phyloP scores from a whole-genome alignment of 495 filamentous ascomycete genomes.

The Mycothermus thermophilus region DNA sequence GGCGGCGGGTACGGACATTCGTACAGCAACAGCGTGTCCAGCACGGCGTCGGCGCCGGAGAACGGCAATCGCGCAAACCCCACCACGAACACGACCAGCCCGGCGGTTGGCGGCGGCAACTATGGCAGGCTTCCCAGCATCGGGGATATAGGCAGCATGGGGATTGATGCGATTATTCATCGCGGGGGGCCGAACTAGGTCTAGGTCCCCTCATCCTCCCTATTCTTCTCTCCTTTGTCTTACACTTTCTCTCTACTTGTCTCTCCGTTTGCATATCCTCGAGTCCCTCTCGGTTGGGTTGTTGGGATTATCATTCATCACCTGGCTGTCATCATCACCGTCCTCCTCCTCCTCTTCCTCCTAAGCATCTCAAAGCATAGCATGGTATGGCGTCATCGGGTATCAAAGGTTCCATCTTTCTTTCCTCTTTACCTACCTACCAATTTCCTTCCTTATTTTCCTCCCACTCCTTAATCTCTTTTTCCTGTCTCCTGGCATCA shows the following conservation, averaged over 20 bases:
- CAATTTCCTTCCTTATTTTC: too few relatives aligned
- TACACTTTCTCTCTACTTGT: constrained; percentile 2
- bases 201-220: neutral
- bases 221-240: neutral
- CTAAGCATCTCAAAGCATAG: too few relatives aligned
- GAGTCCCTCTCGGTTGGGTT: too few relatives aligned
- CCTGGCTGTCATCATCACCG: too few relatives aligned
- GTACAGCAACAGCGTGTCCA: constrained; percentile 29
- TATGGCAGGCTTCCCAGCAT: constrained; percentile 32
- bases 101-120: constrained; percentile 2
- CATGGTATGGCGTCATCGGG: too few relatives aligned
- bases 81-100: constrained; percentile 5
- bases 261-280: constrained; percentile 2
- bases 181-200: constrained; percentile 19
- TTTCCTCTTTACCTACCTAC: too few relatives aligned
- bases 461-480: too few relatives aligned
- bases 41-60: constrained; percentile 18
- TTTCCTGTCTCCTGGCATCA: too few relatives aligned
- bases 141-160: constrained; percentile 41
- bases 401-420: too few relatives aligned
- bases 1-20: constrained; percentile 20
- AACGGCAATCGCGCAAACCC: too few relatives aligned
- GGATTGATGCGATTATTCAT: constrained; percentile 42
- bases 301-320: too few relatives aligned
- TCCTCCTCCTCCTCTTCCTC: too few relatives aligned